phyloP scores from a whole-genome alignment of 805 yeast species.

The Myxozyma neotropica region DNA sequence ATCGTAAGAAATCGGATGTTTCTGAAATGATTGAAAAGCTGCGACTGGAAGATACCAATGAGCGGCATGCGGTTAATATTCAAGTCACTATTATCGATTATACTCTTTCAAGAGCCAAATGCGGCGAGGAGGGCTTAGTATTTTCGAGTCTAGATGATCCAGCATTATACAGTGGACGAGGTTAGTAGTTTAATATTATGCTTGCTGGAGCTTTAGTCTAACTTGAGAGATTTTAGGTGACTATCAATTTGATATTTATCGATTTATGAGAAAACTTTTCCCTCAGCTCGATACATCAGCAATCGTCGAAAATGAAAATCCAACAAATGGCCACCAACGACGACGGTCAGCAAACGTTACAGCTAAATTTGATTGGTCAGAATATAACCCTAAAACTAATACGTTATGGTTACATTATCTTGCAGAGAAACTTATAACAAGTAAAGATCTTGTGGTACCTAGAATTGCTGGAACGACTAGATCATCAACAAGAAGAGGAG shows the following conservation, averaged over 20 bases:
- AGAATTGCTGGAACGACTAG: not conserved
- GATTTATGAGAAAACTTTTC: slow-evolving; percentile 49
- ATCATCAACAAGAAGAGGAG: not conserved
- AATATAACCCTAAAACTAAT: slow-evolving; percentile 54
- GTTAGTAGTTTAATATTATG: not conserved
- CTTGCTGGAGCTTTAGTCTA: not conserved
- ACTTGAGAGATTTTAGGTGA: slow-evolving; percentile 47
- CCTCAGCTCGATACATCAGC: slow-evolving; percentile 4
- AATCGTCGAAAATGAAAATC: slow-evolving; percentile 33
- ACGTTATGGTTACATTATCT: slow-evolving; percentile 67
- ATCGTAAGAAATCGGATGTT: slow-evolving; percentile 30
- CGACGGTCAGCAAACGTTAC: slow-evolving; percentile 11
- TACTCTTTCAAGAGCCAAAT: slow-evolving; percentile 55
- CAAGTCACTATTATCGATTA: slow-evolving; percentile 61
- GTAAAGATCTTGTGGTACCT: slow-evolving; percentile 43
- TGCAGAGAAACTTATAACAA: slow-evolving; percentile 52
- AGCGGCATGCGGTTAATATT: slow-evolving; percentile 11
- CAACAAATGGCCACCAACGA: slow-evolving; percentile 50
- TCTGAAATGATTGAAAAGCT: slow-evolving; percentile 26
- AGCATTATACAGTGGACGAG: slow-evolving; percentile 57
- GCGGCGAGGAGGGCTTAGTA: slow-evolving; percentile 40
- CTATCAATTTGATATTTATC: slow-evolving; percentile 62
- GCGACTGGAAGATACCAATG: slow-evolving; percentile 15
- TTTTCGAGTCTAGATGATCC: slow-evolving; percentile 67
- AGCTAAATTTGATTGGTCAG: slow-evolving; percentile 51